Conservation (phyloP, 106 monocot species). For the Acorus calamus region DNA sequence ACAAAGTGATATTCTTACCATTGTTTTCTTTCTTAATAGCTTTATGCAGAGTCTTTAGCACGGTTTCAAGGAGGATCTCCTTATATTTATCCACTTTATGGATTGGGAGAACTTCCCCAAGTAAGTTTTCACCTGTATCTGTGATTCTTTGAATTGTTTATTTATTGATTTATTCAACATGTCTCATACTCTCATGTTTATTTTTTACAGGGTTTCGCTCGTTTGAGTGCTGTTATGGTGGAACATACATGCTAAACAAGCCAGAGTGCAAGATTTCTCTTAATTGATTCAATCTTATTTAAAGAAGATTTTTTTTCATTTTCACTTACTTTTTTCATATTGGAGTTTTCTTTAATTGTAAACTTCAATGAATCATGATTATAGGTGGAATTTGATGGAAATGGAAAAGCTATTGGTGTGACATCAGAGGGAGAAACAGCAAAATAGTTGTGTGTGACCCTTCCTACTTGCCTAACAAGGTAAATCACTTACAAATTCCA, state of each 20-base stretch:
- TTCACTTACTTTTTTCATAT: too few relatives aligned
- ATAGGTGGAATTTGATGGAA: constrained; percentile 75
- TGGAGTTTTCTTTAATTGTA: not conserved
- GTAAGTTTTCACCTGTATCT: constrained; percentile 19
- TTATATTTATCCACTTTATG: constrained; percentile 83
- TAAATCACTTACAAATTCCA: constrained; percentile 6
- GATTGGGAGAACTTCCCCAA: constrained; percentile 83
- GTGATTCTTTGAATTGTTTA: not conserved
- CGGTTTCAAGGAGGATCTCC: constrained; percentile 86
- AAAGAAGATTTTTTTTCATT: too few relatives aligned
- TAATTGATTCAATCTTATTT: not conserved
- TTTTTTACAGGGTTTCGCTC: constrained; percentile 80
- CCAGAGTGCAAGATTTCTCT: constrained; percentile 59
- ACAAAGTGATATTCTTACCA: not conserved
- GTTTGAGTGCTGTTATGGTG: constrained; percentile 89
- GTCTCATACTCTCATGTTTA: not conserved
- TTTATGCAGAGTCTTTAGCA: constrained; percentile 75
- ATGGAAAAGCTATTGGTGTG: constrained; percentile 65
- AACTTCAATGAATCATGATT: not conserved
- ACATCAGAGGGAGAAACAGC: constrained; percentile 86
- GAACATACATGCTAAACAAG: constrained; percentile 90
- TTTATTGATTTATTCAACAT: not conserved
- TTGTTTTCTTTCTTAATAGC: constrained; percentile 25
- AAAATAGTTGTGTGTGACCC: constrained; percentile 74
- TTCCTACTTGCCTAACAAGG: constrained; percentile 72